phyloP scores from a whole-genome alignment of 164 flowering plant genomes.

The Houttuynia cordata region DNA sequence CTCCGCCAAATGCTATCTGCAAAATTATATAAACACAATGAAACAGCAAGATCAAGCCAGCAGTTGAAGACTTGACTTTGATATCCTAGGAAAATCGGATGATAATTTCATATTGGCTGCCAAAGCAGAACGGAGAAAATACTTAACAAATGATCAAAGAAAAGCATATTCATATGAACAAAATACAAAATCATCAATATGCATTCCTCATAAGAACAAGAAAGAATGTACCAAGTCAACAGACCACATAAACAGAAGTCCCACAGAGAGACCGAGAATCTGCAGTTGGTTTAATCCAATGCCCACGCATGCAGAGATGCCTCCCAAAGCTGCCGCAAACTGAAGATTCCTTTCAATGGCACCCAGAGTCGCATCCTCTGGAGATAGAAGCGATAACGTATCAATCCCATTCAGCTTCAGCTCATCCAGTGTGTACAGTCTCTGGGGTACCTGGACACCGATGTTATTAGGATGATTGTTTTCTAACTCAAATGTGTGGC shows the following conservation, averaged over 20 bases:
- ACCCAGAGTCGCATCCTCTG: slow-evolving; percentile 65
- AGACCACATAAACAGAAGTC: slow-evolving; percentile 58
- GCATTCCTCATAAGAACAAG: not conserved
- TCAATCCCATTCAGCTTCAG: slow-evolving; percentile 78
- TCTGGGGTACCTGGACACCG: slow-evolving; percentile 57
- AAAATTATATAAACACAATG: no score
- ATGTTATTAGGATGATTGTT: no score
- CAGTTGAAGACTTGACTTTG: not conserved
- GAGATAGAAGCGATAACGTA: slow-evolving; percentile 54
- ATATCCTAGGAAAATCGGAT: no score
- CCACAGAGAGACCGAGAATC: slow-evolving; percentile 41
- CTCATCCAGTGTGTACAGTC: slow-evolving; percentile 79
- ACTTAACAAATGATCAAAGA: not conserved
- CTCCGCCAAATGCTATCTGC: slow-evolving; percentile 39
- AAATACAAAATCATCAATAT: not conserved
- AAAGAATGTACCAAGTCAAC: slow-evolving; percentile 45
- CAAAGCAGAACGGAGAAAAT: not conserved
- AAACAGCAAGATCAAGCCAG: not conserved
- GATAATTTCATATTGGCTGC: no score
- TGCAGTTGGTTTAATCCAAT: slow-evolving; percentile 44
- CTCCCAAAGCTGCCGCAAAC: slow-evolving; percentile 51
- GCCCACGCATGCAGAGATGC: slow-evolving; percentile 47
- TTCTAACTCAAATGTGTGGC: no score
- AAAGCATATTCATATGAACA: not conserved
- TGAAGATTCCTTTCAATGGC: slow-evolving; percentile 65